Evolutionary conservation across 2,329 filamentous ascomycete genomes (phyloP).

Genomic region (Phialocephala subalpina): DNA sequence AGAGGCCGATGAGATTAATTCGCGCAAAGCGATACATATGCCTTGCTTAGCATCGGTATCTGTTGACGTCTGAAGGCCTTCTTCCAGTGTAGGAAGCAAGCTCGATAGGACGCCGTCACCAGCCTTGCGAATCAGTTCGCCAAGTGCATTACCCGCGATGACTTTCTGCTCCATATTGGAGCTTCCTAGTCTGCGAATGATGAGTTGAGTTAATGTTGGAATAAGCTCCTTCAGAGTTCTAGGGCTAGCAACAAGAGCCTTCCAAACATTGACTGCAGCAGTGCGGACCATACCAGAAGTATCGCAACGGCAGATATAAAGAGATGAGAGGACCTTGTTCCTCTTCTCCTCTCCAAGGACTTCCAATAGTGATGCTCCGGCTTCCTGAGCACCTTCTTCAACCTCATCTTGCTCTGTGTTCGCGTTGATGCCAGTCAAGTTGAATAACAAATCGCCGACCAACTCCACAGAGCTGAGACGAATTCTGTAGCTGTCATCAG

Average conservation of each 20-base stretch:
- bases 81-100: conserved; percentile 89
- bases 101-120: conserved; percentile 91
- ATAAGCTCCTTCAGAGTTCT: conserved; percentile 94
- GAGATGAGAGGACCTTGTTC: conserved; percentile 94
- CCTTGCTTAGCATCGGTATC: conserved; percentile 95
- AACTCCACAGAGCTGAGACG: conserved; percentile 98
- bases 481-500: conserved; percentile 97
- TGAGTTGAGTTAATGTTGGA: conserved; percentile 91
- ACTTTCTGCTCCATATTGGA: conserved; percentile 99
- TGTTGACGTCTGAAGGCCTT: conserved; percentile 85
- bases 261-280: conserved; percentile 94
- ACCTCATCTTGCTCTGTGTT: conserved; percentile 83
- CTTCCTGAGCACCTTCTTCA: conserved; percentile 81
- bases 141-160: conserved; percentile 95
- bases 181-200: conserved; percentile 92
- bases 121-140: conserved; percentile 95
- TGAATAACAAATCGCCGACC: conserved; percentile 96
- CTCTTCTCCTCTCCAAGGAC: conserved; percentile 95
- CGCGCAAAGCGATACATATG: conserved; percentile 94
- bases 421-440: conserved; percentile 91
- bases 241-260: conserved; percentile 80
- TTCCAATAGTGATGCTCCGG: conserved; percentile 91
- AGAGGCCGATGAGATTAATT: conserved; percentile 89
- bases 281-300: conserved; percentile 90
- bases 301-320: conserved; percentile 98